Conservation (phyloP, 306 rosid species). For the Fagus sylvatica region DNA sequence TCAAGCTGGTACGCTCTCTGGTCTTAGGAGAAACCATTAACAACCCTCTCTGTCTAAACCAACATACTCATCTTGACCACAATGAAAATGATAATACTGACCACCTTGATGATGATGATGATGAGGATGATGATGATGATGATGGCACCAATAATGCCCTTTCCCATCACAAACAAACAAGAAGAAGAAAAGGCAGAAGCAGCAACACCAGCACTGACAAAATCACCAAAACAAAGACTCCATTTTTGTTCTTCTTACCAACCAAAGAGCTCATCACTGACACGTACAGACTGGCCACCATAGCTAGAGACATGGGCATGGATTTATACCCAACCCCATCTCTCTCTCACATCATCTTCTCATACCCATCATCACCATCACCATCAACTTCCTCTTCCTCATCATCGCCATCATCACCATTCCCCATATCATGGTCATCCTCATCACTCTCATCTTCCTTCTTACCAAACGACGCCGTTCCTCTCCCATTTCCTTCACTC, state of each 20-base stretch:
- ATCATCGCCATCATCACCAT: conserved; percentile 25
- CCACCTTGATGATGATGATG: not conserved
- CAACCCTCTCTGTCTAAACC: conserved; percentile 35
- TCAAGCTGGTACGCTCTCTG: conserved; percentile 67
- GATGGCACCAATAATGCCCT: not conserved
- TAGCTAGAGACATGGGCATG: conserved; percentile 62
- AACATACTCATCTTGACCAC: not conserved
- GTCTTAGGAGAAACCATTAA: conserved; percentile 55
- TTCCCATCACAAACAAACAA: conserved; percentile 14
- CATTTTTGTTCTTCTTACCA: conserved; percentile 53
- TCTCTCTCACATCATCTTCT: conserved; percentile 66
- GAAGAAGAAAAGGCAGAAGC: conserved; percentile 4
- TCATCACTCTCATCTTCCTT: conserved; percentile 37
- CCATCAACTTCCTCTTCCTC: conserved; percentile 36
- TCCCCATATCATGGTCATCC: conserved; percentile 34
- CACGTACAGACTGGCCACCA: conserved; percentile 57
- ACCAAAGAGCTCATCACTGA: conserved; percentile 51
- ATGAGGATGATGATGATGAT: not conserved
- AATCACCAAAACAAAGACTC: conserved; percentile 29
- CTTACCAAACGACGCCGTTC: conserved; percentile 46
- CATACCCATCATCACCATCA: conserved; percentile 33
- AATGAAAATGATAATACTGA: not conserved
- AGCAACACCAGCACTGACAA: not conserved
- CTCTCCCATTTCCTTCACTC: conserved; percentile 62
- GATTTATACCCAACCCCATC: conserved; percentile 65